Base-by-base conservation (phyloP, 139 green algal genomes). In the Haematococcus sp. region DNA sequence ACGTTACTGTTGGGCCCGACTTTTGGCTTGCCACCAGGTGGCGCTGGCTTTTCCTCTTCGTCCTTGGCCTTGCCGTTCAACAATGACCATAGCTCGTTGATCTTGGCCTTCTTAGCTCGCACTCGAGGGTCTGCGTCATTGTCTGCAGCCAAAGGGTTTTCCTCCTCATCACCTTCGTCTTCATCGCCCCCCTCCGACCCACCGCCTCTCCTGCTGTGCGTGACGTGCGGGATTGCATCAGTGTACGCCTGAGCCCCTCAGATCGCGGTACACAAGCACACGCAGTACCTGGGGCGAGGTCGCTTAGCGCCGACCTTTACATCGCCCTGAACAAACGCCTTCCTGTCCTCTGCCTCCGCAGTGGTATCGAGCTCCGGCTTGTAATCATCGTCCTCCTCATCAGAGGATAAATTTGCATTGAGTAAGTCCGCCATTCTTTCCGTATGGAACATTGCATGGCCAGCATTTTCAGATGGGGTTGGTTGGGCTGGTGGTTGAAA, bases 301-400 rank as follows among this genome's bases (percentile, higher is more conserved):
- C 40, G 40, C 40, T 49, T 49, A 19, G 40, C 40, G 7, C 7
- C 40, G 7, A 49, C 7, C 40, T 11, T 49, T 19, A 49, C 40
- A 49, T 49, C 40, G 40, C 40, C 40, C 40, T 66, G 33, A n/a
- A 4, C 19, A 1, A 51, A 55, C 30, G 70, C 52, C 22, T 20
- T 52, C 0, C 68, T 68, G 49, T 81, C 75, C 63, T 71, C 81
- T 17, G 72, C 73, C 59, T 84, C 80, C 3, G 59, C 79, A 4
- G 76, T 85, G 0, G 76, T 68, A 34, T 87, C 86, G 7, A 75
- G 40, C 2, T 74, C 71, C 2, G 90, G 87, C 49, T 85, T 76
- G 65, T 89, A 95, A 55, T 94, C 90, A 44, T 92, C 77, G 44
- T 95, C 90, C 58, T 94, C 89, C 69, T 90, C 89, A 5, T 84